Base-by-base conservation (phyloP, 352 stramenopile genomes). In the Phytophthora pluvialis region DNA sequence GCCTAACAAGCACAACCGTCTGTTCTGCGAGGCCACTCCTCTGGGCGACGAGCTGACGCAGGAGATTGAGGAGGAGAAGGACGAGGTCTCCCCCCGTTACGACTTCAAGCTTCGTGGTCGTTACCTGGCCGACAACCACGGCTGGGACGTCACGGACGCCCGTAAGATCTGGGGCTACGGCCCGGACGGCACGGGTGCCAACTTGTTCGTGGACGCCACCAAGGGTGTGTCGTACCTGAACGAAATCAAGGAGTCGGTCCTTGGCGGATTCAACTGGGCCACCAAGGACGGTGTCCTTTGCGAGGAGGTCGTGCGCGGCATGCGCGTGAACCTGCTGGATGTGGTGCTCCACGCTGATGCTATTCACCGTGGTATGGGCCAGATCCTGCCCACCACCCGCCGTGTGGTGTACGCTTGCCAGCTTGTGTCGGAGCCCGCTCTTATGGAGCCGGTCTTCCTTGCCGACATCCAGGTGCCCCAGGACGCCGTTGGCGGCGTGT, bases 1-100 rank as follows among this genome's bases (percentile, higher is more conserved):
- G 66, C 96, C 98, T 43, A 99, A 99, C 96, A 99, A 99, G 88
- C 98, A 99, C 95, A 99, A 99, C 86, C 95, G 97, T 97, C 92
- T 99, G 21, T 99, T 99, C 86, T 95, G 98, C 69, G 93, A 98
- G 54, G 97, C 89, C 40, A 67, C 81, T 38, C 83, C 95, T 50
- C 75, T 99, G 28, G 83, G 86, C 60, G 87, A 98, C 47, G 97
- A 99, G 55, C 86, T 99, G 26, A 96, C 93, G 21, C 85, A 94
- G 21, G 97, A 98, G 65, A 99, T 99, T 69, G 97, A 99, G 70
- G 91, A 99, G 36, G 95, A 96, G 74, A 98, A 98, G 74, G 81
- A 98, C 0, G 87, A 95, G 57, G 91, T 95, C 18, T 76, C 83
- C 47, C 79, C 87, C 45, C 91, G 94, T 73, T 90, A 97, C 70